Base-by-base conservation (phyloP, 495 filamentous ascomycete genomes). In the Lophiotrema nucula region DNA sequence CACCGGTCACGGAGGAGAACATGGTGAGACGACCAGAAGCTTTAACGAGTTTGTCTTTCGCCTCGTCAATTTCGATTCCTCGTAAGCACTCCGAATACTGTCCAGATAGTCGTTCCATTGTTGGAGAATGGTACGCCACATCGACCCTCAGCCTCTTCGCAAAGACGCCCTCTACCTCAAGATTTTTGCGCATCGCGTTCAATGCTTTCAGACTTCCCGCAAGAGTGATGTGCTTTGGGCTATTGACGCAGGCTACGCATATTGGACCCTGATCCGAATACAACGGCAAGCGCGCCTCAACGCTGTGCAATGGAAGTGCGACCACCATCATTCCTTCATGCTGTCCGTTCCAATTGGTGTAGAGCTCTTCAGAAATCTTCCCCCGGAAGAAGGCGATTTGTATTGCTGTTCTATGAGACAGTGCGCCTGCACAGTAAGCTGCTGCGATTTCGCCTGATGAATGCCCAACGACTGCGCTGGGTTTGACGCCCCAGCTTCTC, bases 121-220 rank as follows among this genome's bases (percentile, higher is more conserved):
- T 81, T 0, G 75, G 75, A 0, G 83, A 84, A 62, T 87, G 85
- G 55, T 88, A 88, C 0, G 84, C 84, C 0, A 67, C 72, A 11
- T 69, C 57, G 3, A 73, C 77, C 27, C 58, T 54, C 1, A 85
- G 63, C 22, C 70, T 3, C 8, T 76, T 62, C 0, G 72, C 69
- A 43, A 82, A 82, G 16, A 69, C 68, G 2, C 63, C 39, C 39
- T 12, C 10, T 12, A 70, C 65, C 6, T 43, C 39, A 6, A 43
- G 19, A 6, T 11, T 21, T 10, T 11, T 21, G 10, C 18, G 8
- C 0, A 80, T 60, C 3, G 54, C 33, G 19, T 74, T 63, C 2
- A 84, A 62, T 2, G 62, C 37, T 0, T 55, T 45, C 21, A 73
- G 55, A 4, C 74, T 65, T 1, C 69, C 31, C 0, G 75, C 45